Percentiles rank a stretch among this genome's conserved stretches.
phyloP scores from a whole-genome alignment of 257 asterid genomes.

The Anisodus acutangulus region DNA sequence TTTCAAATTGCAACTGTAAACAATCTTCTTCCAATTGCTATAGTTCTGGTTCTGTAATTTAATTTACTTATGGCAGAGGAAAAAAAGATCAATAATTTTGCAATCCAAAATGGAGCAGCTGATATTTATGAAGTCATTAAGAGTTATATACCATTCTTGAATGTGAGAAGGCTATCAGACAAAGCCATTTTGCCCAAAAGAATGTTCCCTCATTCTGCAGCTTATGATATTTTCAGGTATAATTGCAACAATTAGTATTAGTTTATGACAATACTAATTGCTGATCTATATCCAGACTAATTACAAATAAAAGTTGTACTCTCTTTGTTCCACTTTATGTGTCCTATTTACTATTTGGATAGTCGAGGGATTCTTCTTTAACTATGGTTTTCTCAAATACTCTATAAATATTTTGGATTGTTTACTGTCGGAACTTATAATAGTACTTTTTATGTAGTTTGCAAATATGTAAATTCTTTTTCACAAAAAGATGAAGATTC shows the following conservation, averaged over 20 bases:
- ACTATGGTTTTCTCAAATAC: too few relatives aligned
- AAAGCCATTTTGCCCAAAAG: constrained; percentile 63
- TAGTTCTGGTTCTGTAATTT: not conserved
- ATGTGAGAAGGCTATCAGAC: constrained; percentile 59
- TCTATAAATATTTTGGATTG: too few relatives aligned
- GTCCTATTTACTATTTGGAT: too few relatives aligned
- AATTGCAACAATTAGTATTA: not conserved
- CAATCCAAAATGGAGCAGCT: constrained; percentile 31
- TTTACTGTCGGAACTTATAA: too few relatives aligned
- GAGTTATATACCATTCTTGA: constrained; percentile 42
- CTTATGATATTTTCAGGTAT: constrained; percentile 71
- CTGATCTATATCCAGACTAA: not conserved
- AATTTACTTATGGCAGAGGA: constrained; percentile 21
- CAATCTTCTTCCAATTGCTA: not conserved
- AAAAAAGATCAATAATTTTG: not conserved
- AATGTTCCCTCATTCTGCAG: constrained; percentile 60
- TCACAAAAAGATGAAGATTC: too few relatives aligned
- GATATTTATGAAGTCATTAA: constrained; percentile 35
- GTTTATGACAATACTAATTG: not conserved
- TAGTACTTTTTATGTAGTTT: too few relatives aligned
- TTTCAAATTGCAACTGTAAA: not conserved
- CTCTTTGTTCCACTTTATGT: too few relatives aligned
- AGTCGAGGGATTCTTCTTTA: too few relatives aligned
- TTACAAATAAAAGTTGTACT: not conserved
- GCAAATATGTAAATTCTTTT: too few relatives aligned